Base-by-base conservation (phyloP, 2,329 filamentous ascomycete genomes). In the Claviceps sp. region DNA sequence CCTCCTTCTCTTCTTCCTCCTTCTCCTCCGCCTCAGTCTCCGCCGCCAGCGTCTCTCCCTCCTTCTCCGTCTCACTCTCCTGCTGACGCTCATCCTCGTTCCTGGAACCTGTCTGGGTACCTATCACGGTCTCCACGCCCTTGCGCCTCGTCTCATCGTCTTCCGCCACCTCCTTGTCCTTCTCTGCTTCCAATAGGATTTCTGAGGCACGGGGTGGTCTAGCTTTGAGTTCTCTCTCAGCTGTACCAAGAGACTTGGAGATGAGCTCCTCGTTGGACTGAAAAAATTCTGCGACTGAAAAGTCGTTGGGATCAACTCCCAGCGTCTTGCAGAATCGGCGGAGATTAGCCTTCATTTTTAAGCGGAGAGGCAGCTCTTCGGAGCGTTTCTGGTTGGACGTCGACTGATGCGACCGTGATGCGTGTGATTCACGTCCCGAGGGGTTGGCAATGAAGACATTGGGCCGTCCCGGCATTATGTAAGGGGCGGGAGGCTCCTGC, bases 381-480 rank as follows among this genome's bases (percentile, higher is more conserved):
- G 60, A 61, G 50, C 65, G 62, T 42, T 62, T 63, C 52, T 66
- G 59, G 46, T 67, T 70, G 22, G 58, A 57, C 1, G 68, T 67
- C 44, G 62, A 60, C 37, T 65, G 64, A 56, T 65, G 69, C 3
- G 67, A 69, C 20, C 76, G 70, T 8, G 75, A 78, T 18, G 74
- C 69, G 54, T 76, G 74, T 1, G 72, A 63, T 26, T 73, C 72
- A 50, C 69, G 69, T 18, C 75, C 74, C 14, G 68, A 68, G 2
- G 72, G 70, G 37, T 67, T 65, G 22, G 72, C 71, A 49, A 77
- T 67, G 52, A 72, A 72, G 26, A 78, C 73, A 5, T 77, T 63
- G 4, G 76, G 74, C 48, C 69, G 70, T 34, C 70, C 67, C 11
- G 72, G 72, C 53, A 73, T 69, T 48, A 72, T 66, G 44, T 67